Base-by-base conservation (phyloP, 2,329 filamentous ascomycete genomes). In the Xylaria sp. region DNA sequence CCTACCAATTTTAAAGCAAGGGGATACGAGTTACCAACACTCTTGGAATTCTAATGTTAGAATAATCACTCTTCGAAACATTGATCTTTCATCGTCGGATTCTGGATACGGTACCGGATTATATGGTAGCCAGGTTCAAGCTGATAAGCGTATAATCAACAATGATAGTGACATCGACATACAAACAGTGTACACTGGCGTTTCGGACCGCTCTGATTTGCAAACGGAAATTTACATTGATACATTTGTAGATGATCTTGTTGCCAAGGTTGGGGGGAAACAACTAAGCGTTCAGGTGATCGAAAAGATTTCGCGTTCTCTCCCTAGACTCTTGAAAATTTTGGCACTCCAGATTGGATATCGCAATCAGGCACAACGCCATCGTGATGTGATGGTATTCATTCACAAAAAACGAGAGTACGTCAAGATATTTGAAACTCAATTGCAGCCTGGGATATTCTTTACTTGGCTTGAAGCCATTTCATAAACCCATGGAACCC, bases 321-420 rank as follows among this genome's bases (percentile, higher is more conserved):
- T 53, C 6, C 49, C 49, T 15, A 31, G 25, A 17, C 49, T 53
- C 25, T 17, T 53, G 25, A 53, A 53, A 13, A 21, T 37, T 10
- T 41, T 53, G n/a, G 49, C 49, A 19, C 37, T 53, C 10, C 41
- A 27, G 19, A 53, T 53, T 53, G 49, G 49, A 15, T 53, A 41
- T 17, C 35, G 43, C 31, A 53, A 53, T 40, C 37, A 23, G 15
- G 43, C 35, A n/a, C 37, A 43, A 41, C 13, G 8, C 10, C 49
- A 53, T 8, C 37, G 49, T 13, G 49, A 53, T n/a, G 15, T 53
- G 11, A 53, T 53, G 49, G 37, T 53, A 1, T 53, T 53, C n/a
- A 53, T 53, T 9, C 49, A 53, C 25, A 53, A 53, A 41, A 35
- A 53, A 31, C 41, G 49, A 33, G 37, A 43, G 49, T 53, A 53